Base-by-base conservation (phyloP, 768 basidiomycete genomes). In the Chalciporus sphaerocephalus region DNA sequence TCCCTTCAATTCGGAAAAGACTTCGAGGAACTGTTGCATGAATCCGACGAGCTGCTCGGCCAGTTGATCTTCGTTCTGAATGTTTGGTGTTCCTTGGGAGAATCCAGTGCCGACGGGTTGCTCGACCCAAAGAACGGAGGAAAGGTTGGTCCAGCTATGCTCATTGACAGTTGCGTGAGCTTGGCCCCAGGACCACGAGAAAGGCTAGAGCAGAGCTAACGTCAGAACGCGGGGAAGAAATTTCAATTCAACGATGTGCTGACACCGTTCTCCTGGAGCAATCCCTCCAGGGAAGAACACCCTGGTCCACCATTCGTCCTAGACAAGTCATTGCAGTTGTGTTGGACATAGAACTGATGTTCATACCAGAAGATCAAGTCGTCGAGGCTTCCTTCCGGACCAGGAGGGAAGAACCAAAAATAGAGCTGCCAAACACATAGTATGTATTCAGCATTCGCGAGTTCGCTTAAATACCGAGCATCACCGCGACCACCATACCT, bases 361-460 rank as follows among this genome's bases (percentile, higher is more conserved):
- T n/a, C 46, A 39, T 53, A 83, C 86, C 86, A 88, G 63, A 87
- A 85, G 24, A 88, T 82, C 35, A 89, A 56, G 57, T 88, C 85
- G 54, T 89, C 83, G 4, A 76, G 58, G 52, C 80, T 84, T 16
- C 85, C 87, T 53, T 79, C 68, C 0, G 83, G 83, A 4, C 84
- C 85, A 2, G 86, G 83, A 43, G 87, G 87, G 70, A 87, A 88
- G 66, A 87, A 83, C 86, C 87, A 88, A 68, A 89, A 89, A 70
- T 83, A 89, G 13, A 87, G 74, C 84, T 88, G 43, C 0, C 27
- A 5, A 15, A 10, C 8, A 11, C n/a, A 22, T 12, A 5, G n/a
- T 45, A 23, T 40, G 15, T 15, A 22, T 42, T 3, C 17, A 17
- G 2, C 11, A 9, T 36, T 7, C 16, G 2, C 18, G 16, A 10